Conservation (phyloP, 106 monocot species). For the Dioscorea zingiberensis region DNA sequence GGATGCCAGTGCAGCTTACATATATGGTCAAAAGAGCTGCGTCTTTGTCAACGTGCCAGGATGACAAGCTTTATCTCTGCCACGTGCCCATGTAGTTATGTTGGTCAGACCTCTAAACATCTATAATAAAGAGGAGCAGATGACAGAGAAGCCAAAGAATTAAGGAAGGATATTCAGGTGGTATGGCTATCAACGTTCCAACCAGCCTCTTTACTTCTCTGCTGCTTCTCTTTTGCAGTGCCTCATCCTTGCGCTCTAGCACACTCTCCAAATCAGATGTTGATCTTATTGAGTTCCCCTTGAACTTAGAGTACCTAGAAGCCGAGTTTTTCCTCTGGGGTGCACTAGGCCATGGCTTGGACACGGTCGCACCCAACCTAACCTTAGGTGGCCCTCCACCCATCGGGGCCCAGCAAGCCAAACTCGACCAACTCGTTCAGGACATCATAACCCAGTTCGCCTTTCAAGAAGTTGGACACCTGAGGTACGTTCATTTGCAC, state of each 20-base stretch:
- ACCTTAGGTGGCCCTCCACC: slow-evolving; percentile 52
- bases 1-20: too few species aligned
- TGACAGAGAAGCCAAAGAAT: too few species aligned
- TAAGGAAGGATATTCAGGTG: too few species aligned
- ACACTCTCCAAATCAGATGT: slow-evolving; percentile 27
- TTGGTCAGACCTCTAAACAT: too few species aligned
- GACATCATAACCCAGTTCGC: slow-evolving; percentile 50
- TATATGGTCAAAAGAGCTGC: too few species aligned
- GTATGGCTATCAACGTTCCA: neutral
- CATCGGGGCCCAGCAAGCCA: slow-evolving; percentile 43
- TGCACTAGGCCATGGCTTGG: slow-evolving; percentile 49
- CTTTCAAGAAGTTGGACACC: slow-evolving; percentile 72
- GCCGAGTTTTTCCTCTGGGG: slow-evolving; percentile 71
- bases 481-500: slow-evolving; percentile 27
- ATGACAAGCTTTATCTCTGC: neutral
- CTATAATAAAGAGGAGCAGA: too few species aligned
- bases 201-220: neutral
- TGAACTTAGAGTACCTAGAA: slow-evolving; percentile 71
- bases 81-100: neutral
- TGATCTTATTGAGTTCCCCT: slow-evolving; percentile 54
- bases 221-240: slow-evolving; percentile 6
- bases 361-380: slow-evolving; percentile 32
- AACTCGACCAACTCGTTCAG: slow-evolving; percentile 24
- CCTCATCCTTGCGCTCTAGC: neutral
- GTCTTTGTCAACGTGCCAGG: too few species aligned